Conservation (phyloP, 257 asterid species). For the Nicotiana sylvestris region DNA sequence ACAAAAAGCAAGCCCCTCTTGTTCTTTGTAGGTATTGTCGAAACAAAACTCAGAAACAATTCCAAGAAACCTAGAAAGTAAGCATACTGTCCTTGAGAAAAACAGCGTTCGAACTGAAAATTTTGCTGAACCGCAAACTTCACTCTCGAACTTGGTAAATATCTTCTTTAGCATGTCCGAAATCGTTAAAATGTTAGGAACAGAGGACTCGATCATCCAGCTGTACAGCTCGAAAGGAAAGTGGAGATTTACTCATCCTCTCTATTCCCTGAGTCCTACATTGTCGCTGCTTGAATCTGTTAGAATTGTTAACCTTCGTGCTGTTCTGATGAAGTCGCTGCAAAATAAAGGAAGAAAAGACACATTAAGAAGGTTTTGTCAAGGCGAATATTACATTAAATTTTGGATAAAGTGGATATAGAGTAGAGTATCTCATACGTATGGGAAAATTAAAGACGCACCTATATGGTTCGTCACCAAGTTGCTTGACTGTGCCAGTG, state of each 20-base stretch:
- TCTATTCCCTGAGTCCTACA: conserved; percentile 35
- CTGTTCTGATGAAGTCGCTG: conserved; percentile 55
- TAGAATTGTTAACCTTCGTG: conserved; percentile 58
- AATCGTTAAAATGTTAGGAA: conserved; percentile 13
- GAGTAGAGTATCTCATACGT: neutral
- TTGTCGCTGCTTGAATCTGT: conserved; percentile 54
- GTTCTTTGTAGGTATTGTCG: conserved; percentile 22
- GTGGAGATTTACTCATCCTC: conserved; percentile 15
- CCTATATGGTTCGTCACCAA: conserved; percentile 70
- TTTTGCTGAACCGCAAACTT: neutral
- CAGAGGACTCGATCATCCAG: conserved; percentile 24
- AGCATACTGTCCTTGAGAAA: neutral
- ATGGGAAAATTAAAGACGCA: conserved; percentile 12
- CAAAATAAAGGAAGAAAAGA: conserved; percentile 13
- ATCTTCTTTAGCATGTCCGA: neutral
- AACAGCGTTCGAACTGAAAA: neutral
- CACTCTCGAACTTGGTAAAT: neutral
- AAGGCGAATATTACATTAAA: neutral
- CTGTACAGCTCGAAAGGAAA: conserved; percentile 23
- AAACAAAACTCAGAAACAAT: conserved; percentile 3
- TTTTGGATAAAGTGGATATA: neutral
- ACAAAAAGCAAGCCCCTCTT: conserved; percentile 17
- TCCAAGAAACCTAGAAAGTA: neutral
- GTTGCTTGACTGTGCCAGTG: conserved; percentile 48
- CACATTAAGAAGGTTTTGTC: neutral